Base-by-base conservation (phyloP, 2,329 filamentous ascomycete species). In the Aschersonia sp. region DNA sequence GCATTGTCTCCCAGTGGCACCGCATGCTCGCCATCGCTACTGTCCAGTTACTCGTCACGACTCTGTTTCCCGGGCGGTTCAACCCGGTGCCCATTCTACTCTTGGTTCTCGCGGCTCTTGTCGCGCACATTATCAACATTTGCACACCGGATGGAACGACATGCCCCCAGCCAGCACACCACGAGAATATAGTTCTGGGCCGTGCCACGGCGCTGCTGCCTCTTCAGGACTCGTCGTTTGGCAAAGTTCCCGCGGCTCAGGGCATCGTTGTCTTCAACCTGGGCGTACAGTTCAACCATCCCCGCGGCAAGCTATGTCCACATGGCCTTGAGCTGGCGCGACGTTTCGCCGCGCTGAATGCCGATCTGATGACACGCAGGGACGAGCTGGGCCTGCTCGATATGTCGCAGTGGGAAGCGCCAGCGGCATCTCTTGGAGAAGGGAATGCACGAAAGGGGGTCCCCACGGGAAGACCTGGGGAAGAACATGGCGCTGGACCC, bases 371-470 rank as follows among this genome's bases (percentile, higher is more conserved):
- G 2, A 47, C 54, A 5, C 58, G 68, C 4, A 60, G 65, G 4
- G 62, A 68, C 4, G 62, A 70, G 44, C 68, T 67, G 49, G 75
- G 74, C 5, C 66, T 75, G 50, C 58, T 78, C 2, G 66, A 68
- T 39, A 54, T 60, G 30, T 69, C 66, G 2, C 51, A 54, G 10
- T 77, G 69, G 63, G 60, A 66, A 22, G 22, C 22, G 22, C 22
- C 22, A 22, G 22, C 22, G 22, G 22, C 22, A 22, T 22, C 22
- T 22, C 22, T 2, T 22, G 22, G 22, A 22, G 22, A 22, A 3
- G 22, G 22, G 4, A 22, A 22, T 22, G 2, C 22, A 22, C 22
- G 22, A 22, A 22, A 22, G 22, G 22, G 22, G 22, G 2, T 22
- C 22, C 22, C 22, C 22, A 2, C 22, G 22, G 22, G 22, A 22